Evolutionary conservation across 495 filamentous ascomycete genomes (phyloP), one percentile per base, ranked within the genome.

Genomic region (Lepidopterella palustris): DNA sequence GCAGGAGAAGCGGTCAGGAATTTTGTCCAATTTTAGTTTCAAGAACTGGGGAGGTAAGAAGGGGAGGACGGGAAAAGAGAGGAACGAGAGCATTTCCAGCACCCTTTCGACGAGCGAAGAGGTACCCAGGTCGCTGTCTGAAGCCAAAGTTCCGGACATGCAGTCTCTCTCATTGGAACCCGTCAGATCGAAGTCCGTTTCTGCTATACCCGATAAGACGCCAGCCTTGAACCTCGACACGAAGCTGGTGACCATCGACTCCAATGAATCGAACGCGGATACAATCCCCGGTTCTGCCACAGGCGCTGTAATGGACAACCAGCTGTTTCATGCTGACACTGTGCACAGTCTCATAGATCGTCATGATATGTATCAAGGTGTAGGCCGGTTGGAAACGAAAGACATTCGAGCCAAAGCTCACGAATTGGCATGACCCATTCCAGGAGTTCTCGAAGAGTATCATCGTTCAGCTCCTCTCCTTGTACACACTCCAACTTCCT

Each of bases 331-430:
- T 50, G 63, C 48, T 0, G 50, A 61, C 20, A 65, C 58, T 4
- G 63, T 54, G n/a, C 54, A 62, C 26, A 59, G 59, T 49, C 27
- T 62, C 15, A 59, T 66, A 23, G 59, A 59, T 47, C 32, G 63
- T 10, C 63, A 66, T 53, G 59, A 62, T 25, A 55, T 59, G 55
- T 66, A 45, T 25, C 42, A 59, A 23, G 59, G 59, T 11, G 24
- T 59, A 6, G 59, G 55, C 9, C 50, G 59, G 23, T 23, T 66
- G 10, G 59, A 62, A 25, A 65, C 63, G 11, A 62, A 66, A 24
- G 59, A 66, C n/a, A 66, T 62, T 42, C 56, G 59, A n/a, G n/a
- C n/a, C n/a, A n/a, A n/a, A n/a, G n/a, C n/a, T n/a, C n/a, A n/a
- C n/a, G n/a, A n/a, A n/a, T n/a, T n/a, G n/a, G n/a, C n/a, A n/a